Evolutionary conservation across 768 basidiomycete genomes (phyloP), one percentile per base, ranked within the genome.

Genomic region (Termitomyces sp.): DNA sequence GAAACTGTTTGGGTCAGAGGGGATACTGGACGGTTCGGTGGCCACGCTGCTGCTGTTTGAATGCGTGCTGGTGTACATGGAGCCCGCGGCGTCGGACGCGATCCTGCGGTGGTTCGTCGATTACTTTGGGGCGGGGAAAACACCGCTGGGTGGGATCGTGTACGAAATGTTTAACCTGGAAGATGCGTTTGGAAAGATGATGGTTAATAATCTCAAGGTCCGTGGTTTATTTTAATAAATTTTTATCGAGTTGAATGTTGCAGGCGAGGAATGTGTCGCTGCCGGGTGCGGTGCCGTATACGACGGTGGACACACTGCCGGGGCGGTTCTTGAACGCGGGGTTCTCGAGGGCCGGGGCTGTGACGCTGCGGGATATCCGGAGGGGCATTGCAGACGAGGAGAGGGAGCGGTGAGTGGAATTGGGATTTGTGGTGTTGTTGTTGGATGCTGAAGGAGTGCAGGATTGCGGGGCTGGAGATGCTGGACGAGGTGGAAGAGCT

Each of bases 401-500:
- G 25, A 17, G n/a, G 10, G 49, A 27, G 3, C 35, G 34, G 47
- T 48, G 47, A 48, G 47, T 48, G 46, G 2, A n/a, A n/a, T n/a
- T n/a, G n/a, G 16, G 27, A 9, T 6, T 21, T 29, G 29, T 29
- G n/a, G 19, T 4, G 19, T 0, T 21, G 41, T 4, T 21, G 10
- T 19, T 0, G 11, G 4, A 21, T 25, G 42, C 42, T 43, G 42
- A 43, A 23, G 16, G 44, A 5, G 11, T 9, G 5, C 5, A 48
- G 48, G 32, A 7, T 51, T 6, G 9, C 16, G 2, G 76, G 73
- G 55, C 77, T 97, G 16, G 96, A 98, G 68, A 79, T 91, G 71
- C 79, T 99, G 5, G 96, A 98, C 66, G 95, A 99, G 71, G 77
- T 94, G 9, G 96, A 99, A 70, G 96, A 98, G 71, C 79, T 99